Evolutionary conservation across 495 filamentous ascomycete species (phyloP).

Genomic region (Trichocladium antarcticum): DNA sequence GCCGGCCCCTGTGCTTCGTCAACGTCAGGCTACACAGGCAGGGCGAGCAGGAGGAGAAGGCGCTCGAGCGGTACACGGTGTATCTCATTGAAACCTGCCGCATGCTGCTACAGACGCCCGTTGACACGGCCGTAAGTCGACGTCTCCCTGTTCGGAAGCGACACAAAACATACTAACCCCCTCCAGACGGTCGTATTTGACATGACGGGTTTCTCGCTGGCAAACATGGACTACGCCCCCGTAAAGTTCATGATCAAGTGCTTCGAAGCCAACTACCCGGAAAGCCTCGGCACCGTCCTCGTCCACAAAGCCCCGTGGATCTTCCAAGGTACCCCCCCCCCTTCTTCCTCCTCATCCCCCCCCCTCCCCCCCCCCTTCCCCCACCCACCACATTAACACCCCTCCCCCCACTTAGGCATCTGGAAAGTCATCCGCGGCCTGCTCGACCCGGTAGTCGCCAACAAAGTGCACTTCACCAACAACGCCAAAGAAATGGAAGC

Average conservation of each 20-base stretch:
- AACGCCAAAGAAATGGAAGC: conserved; percentile 64
- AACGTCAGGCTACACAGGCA: conserved; percentile 69
- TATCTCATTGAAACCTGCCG: conserved; percentile 89
- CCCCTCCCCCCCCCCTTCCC: conserved; percentile 21
- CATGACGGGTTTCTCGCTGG: conserved; percentile 82
- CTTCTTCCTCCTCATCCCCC: conserved; percentile 20
- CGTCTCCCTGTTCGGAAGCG: not conserved
- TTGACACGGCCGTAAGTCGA: conserved; percentile 79
- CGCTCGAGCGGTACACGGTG: conserved; percentile 79
- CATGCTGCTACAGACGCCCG: conserved; percentile 62
- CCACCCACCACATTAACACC: not conserved
- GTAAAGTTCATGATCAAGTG: conserved; percentile 99
- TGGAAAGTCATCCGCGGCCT: conserved; percentile 90
- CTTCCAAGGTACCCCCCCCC: conserved; percentile 57
- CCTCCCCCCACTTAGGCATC: conserved; percentile 42
- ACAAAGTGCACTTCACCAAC: conserved; percentile 91
- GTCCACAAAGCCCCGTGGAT: conserved; percentile 96
- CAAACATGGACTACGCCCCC: conserved; percentile 96
- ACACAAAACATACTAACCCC: conserved; percentile 13
- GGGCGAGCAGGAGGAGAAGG: conserved; percentile 69
- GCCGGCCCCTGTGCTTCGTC: conserved; percentile 79
- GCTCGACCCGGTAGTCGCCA: conserved; percentile 93
- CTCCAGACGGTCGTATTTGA: conserved; percentile 77
- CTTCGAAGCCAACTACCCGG: conserved; percentile 98
- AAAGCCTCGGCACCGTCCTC: conserved; percentile 81